Base-by-base conservation (phyloP, 768 basidiomycete species). In the Calocera viscosa region DNA sequence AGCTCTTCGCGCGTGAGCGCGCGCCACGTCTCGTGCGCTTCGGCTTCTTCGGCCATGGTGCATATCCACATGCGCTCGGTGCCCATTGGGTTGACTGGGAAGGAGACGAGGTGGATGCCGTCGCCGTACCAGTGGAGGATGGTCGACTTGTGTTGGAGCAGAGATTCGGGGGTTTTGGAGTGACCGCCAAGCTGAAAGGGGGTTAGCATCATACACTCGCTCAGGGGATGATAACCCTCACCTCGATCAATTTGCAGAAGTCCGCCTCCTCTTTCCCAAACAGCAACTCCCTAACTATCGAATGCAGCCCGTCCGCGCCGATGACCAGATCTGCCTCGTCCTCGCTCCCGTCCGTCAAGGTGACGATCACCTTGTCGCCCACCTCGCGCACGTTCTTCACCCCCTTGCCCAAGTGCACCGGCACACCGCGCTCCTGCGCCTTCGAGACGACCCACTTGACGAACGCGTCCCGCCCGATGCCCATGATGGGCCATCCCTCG, bases 221-320 rank as follows among this genome's bases (percentile, higher is more conserved):
- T 47, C 3, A 17, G 19, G 7, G 8, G 35, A 38, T 19, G 7
- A 17, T 47, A 22, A 28, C 2, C 7, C 53, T 11, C 19, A 60
- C 53, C 53, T 60, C 53, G 26, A 60, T 60, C 53, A 60, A 19
- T 26, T 60, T 60, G 53, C 53, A 60, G 26, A 76, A 81, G n/a
- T 71, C 64, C 7, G 76, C 73, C 26, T 70, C 66, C 60, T 78
- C 75, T 60, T 75, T 69, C 1, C 80, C 80, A 65, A 80, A 79
- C 16, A 81, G 71, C 12, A 73, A 69, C 22, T 68, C 69, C 1
- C 80, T 74, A 12, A 79, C 79, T 64, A 72, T 75, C 68, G 78
- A 78, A 68, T 81, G 80, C 67, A 81, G 72, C 11, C 80, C 80
- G 66, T 81, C 80, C 70, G 78, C 79, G 24, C 80, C 80, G 10